Evolutionary conservation across 2,329 filamentous ascomycete genomes (phyloP), one percentile per base, ranked within the genome.

Genomic region (Aureobasidium lini): DNA sequence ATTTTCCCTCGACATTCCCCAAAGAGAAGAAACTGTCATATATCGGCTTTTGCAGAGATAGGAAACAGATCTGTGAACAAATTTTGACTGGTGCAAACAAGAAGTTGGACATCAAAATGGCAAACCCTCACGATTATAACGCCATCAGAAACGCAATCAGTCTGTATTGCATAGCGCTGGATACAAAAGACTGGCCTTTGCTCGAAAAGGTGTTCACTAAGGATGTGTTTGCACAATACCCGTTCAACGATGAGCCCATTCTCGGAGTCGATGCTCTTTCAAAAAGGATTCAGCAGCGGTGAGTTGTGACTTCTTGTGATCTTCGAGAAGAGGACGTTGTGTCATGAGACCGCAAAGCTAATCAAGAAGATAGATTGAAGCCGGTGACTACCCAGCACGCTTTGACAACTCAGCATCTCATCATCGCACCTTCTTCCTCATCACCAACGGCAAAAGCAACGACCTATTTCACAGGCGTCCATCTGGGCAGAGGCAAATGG

Each of bases 141-240:
- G 73, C 74, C n/a, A 73, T 78, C 63, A 70, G 69, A 43, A 77
- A 77, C 63, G 68, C 69, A 7, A 63, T 77, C 29, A 64, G 74
- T 6, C 71, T 68, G 32, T 78, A 77, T 64, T 77, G 75, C 65
- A 69, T 76, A 43, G 75, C 75, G 1, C 67, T 77, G 6, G 76
- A 77, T 62, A 71, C 70, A 15, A 77, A 77, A 60, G 60, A 73
- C 57, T 76, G 73, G 50, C 46, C 63, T 4, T 66, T 74, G 1
- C 67, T 78, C 2, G 52, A 66, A 4, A 63, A 73, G 36, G 75
- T 78, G 57, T 77, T 78, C 64, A 65, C 68, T 1, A 52, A 66
- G 6, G 71, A 77, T 60, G 72, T 76, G 10, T 66, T 68, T 6
- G 73, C 74, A 15, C 64, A 70, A 28, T 78, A 78, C 56, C 75